These are phyloP conservation scores for Picochlorum sp. DNA, from an alignment of 139 green algal genomes.

Conservation along the genomic window DNA sequence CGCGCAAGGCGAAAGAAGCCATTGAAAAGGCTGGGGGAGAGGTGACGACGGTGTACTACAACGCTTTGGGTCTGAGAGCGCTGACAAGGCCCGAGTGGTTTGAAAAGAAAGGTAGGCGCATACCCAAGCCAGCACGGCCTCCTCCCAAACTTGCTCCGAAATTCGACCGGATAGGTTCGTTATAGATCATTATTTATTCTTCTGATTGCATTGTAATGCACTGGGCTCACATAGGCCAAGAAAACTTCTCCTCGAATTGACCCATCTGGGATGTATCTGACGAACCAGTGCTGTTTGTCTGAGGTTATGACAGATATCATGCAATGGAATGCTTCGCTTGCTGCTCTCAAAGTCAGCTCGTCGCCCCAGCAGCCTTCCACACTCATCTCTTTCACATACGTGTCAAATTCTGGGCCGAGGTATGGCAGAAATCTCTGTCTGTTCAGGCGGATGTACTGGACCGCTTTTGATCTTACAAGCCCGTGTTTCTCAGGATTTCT, in stretches of 20 bases:
- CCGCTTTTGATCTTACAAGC: slow-evolving; percentile 30
- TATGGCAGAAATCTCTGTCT: slow-evolving; percentile 39
- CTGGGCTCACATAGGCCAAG: slow-evolving; percentile 53
- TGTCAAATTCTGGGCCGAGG: slow-evolving; percentile 29
- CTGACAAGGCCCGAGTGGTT: slow-evolving; percentile 71
- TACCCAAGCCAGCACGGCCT: slow-evolving; percentile 61
- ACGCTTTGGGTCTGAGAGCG: slow-evolving; percentile 69
- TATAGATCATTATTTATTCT: slow-evolving; percentile 2
- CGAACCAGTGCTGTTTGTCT: slow-evolving; percentile 49
- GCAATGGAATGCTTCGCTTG: slow-evolving; percentile 42
- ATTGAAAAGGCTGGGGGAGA: slow-evolving; percentile 65
- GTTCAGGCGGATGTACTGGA: slow-evolving; percentile 38
- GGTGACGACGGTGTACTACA: slow-evolving; percentile 91
- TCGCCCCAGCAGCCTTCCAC: slow-evolving; percentile 53
- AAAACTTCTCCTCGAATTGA: slow-evolving; percentile 44
- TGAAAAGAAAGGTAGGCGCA: slow-evolving; percentile 46
- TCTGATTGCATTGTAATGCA: slow-evolving; percentile 65
- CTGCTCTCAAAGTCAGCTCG: slow-evolving; percentile 62
- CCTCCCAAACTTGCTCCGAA: slow-evolving; percentile 51
- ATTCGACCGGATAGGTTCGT: slow-evolving; percentile 47
- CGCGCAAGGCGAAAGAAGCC: slow-evolving; percentile 29
- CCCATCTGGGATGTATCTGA: slow-evolving; percentile 37
- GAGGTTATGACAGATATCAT: slow-evolving; percentile 51
- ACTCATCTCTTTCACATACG: slow-evolving; percentile 42
- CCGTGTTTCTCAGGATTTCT: slow-evolving; percentile 36